Conservation (phyloP, 23 red algal species). For the Chondrus crispus region DNA sequence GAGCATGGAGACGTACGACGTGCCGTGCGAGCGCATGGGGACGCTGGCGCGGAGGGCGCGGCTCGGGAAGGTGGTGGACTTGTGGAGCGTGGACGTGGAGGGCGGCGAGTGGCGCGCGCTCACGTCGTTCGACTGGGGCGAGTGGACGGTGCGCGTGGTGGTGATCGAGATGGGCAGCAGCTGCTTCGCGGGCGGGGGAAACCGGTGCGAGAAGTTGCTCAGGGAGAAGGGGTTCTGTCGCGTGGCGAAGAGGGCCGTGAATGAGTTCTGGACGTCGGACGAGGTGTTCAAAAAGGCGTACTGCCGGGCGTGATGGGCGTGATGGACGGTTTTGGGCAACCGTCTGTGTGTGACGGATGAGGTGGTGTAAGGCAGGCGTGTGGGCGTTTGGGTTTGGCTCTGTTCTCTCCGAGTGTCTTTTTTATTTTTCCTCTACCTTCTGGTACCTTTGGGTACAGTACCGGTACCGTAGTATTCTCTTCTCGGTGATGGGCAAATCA, state of each 20-base stretch:
- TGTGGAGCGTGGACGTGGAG: slow-evolving; percentile 21
- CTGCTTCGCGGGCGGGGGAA: neutral
- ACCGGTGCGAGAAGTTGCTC: slow-evolving; percentile 1
- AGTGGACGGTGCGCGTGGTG: neutral
- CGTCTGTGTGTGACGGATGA: neutral
- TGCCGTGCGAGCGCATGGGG: slow-evolving; percentile 1
- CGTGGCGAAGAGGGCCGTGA: slow-evolving; percentile 33
- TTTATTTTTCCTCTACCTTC: too few relatives aligned
- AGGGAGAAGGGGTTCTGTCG: slow-evolving; percentile 11
- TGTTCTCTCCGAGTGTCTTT: too few relatives aligned
- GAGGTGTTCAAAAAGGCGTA: neutral
- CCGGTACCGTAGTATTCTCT: too few relatives aligned
- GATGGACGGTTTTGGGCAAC: neutral
- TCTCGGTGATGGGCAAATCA: too few relatives aligned
- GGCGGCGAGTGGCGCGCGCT: slow-evolving; percentile 13
- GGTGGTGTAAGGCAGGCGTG: too few relatives aligned
- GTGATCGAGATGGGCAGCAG: slow-evolving; percentile 13
- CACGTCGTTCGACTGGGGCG: neutral
- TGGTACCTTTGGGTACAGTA: too few relatives aligned
- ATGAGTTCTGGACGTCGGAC: slow-evolving; percentile 26
- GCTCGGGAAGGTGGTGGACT: slow-evolving; percentile 14
- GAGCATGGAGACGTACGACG: slow-evolving; percentile 3
- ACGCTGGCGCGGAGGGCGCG: neutral
- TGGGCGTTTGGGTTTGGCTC: too few relatives aligned
- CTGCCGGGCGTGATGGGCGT: neutral